These are phyloP conservation scores for Areca catechu DNA, from an alignment of 176 grass and related monocot genomes.

Conservation along the genomic window DNA sequence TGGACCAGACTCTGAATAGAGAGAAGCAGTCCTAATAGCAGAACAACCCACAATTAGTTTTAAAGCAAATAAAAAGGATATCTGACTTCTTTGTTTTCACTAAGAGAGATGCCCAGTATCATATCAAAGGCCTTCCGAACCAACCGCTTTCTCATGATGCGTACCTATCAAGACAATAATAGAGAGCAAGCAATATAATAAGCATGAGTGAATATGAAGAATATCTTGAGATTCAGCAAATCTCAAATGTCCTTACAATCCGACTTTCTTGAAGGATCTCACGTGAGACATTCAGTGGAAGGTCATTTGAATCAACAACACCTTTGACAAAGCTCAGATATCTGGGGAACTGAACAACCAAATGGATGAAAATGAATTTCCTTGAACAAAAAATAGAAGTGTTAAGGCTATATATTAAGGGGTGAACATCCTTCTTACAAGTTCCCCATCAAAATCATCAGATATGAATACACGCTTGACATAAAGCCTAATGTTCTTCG, in stretches of 20 bases:
- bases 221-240: not conserved
- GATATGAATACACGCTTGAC: slow-evolving; percentile 97
- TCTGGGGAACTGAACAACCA: slow-evolving; percentile 62
- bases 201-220: too few species aligned
- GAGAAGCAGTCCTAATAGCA: too few species aligned
- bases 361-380: too few species aligned
- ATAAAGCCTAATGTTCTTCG: slow-evolving; percentile 92
- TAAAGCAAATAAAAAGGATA: not conserved
- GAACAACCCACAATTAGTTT: too few species aligned
- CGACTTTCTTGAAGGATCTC: slow-evolving; percentile 99
- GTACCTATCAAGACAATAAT: slow-evolving; percentile 33
- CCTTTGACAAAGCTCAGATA: slow-evolving; percentile 97
- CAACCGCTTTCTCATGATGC: slow-evolving; percentile 95
- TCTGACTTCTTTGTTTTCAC: slow-evolving; percentile 92
- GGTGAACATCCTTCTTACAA: slow-evolving; percentile 37
- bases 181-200: too few species aligned
- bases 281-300: slow-evolving; percentile 94
- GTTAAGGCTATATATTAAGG: too few species aligned
- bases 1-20: too few species aligned
- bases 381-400: not conserved
- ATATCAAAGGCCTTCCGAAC: slow-evolving; percentile 95
- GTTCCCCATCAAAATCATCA: slow-evolving; percentile 89
- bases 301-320: slow-evolving; percentile 96
- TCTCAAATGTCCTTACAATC: slow-evolving; percentile 52
- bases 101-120: slow-evolving; percentile 91